phyloP scores from a whole-genome alignment of 768 basidiomycete genomes.

The Suillus americanus region DNA sequence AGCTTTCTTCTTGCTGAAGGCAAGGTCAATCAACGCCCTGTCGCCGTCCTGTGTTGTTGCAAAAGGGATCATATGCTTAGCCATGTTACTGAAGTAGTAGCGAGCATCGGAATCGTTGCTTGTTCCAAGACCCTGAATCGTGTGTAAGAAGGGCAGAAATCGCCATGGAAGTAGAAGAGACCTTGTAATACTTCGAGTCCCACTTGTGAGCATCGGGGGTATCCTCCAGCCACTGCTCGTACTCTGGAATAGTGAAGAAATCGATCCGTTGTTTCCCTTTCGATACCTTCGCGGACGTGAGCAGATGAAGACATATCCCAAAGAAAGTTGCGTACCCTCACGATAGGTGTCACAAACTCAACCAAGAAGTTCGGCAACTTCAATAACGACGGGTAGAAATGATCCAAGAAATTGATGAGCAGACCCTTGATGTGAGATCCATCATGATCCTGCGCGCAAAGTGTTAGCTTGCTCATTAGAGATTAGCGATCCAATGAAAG shows the following conservation, averaged over 20 bases:
- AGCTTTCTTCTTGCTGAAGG: constrained; percentile 99
- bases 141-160: constrained; percentile 3
- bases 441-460: constrained; percentile 84
- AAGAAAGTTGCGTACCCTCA: constrained; percentile 59
- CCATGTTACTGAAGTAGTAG: constrained; percentile 90
- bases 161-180: constrained; percentile 24
- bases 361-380: constrained; percentile 90
- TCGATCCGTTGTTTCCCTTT: constrained; percentile 78
- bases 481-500: not conserved
- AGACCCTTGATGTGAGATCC: constrained; percentile 99
- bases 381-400: constrained; percentile 93
- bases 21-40: constrained; percentile 88
- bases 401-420: constrained; percentile 95
- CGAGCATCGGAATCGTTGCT: constrained; percentile 87
- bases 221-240: constrained; percentile 85
- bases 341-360: constrained; percentile 98
- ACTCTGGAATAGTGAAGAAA: constrained; percentile 98
- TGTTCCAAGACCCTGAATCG: constrained; percentile 88
- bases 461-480: not conserved
- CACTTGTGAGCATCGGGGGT: constrained; percentile 79
- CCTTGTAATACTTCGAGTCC: constrained; percentile 98
- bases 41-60: constrained; percentile 78
- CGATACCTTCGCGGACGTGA: constrained; percentile 47
- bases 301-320: not conserved
- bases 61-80: constrained; percentile 94